A percentile compares a stretch with the other conserved stretches of the same genome.
These are phyloP conservation scores for Cunninghamia lanceolata DNA, from an alignment of 75 land plant species.

Conservation along the genomic window DNA sequence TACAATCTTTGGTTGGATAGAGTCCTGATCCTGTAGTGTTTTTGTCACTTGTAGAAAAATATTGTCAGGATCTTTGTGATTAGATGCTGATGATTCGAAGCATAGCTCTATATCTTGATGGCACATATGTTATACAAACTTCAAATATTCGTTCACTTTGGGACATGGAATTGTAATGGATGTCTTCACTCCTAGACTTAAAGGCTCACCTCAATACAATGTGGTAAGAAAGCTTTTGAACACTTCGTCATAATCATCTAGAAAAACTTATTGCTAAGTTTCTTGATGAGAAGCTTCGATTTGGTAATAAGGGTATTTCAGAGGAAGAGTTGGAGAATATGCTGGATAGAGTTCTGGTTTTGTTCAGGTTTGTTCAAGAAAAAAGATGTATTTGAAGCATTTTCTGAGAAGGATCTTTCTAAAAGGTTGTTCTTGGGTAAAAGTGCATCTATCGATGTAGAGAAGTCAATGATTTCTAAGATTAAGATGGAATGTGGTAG, in stretches of 20 bases:
- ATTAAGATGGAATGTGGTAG: conserved; percentile 99
- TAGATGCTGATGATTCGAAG: conserved; percentile 96
- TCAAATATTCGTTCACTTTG: conserved; percentile 85
- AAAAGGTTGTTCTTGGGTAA: conserved; percentile 92
- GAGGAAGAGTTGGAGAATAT: conserved; percentile 96
- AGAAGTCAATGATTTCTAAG: conserved; percentile 99
- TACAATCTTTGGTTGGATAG: conserved; percentile 77
- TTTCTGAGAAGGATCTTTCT: conserved; percentile 98
- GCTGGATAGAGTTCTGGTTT: conserved; percentile 92
- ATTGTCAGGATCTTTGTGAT: conserved; percentile 98
- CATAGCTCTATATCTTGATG: conserved; percentile 93
- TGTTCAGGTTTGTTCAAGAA: conserved; percentile 97
- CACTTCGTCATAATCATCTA: too few species aligned
- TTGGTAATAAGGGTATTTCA: conserved; percentile 98
- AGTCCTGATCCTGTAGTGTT: conserved; percentile 93
- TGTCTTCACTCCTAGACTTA: conserved; percentile 76
- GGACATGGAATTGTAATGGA: conserved; percentile 95
- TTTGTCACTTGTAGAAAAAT: conserved; percentile 84
- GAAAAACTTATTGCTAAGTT: conserved; percentile 99
- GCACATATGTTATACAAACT: conserved; percentile 95
- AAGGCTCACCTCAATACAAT: conserved; percentile 90
- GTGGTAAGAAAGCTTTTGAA: conserved; percentile 95
- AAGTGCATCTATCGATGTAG: conserved; percentile 99
- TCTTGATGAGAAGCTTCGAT: conserved; percentile 98
- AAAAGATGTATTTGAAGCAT: conserved; percentile 99